Base-by-base conservation (phyloP, 2,329 filamentous ascomycete species). In the Pseudocercospora crystallina region DNA sequence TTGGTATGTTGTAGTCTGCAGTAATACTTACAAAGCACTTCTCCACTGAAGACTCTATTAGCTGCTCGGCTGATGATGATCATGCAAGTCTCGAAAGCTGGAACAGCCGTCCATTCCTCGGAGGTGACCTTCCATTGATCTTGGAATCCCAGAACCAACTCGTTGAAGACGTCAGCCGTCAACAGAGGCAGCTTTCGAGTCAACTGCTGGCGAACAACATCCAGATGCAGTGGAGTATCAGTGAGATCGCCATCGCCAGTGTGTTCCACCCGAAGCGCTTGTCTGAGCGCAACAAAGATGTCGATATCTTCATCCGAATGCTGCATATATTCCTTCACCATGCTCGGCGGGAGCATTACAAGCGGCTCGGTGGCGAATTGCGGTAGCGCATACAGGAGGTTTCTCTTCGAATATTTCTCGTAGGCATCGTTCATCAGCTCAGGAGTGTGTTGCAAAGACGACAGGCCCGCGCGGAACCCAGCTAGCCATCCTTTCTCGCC, bases 21-120 rank as follows among this genome's bases (percentile, higher is more conserved):
- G 8, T 14, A 20, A 36, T 20, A 50, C 20, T 26, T 26, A 26
- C 58, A 61, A 5, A 61, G 51, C 29, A 56, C 54, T 8, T 38
- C 45, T n/a, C 58, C 56, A 17, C 51, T 50, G 14, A 61, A 56
- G 5, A 59, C 54, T 8, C 57, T 45, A 31, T 61, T 61, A 1
- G 58, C 58, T 5, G 54, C 58, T 17, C 54, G 43, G 36, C 54
- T 56, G 10, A 61, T 41, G 14, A 61, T 56, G 30, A 42, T 48
- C 34, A 44, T 49, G 14, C 47, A 51, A 1, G 54, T 48, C 10
- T 26, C 34, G 26, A 49, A 49, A 2, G 43, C 46, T 7, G 39
- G 29, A 2, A 61, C 32, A 3, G 47, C 29, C 3, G 13, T 45
- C 45, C 52, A 51, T 7, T 49, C 46, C 5, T 14, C 36, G 12